These are phyloP conservation scores for Boletales sp. DNA, from an alignment of 768 basidiomycete genomes.

Conservation along the genomic window DNA sequence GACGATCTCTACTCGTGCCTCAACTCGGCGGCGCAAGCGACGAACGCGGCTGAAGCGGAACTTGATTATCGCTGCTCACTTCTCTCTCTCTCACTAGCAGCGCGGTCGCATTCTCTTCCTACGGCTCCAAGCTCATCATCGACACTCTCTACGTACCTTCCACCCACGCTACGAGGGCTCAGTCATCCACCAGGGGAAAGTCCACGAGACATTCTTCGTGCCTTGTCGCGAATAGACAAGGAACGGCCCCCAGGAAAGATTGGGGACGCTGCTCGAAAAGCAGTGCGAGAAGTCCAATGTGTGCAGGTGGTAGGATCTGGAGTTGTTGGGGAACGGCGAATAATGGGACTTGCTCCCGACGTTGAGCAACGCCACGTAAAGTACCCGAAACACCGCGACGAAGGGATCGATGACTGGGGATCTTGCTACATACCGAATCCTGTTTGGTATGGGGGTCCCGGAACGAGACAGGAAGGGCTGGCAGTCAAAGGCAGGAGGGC, in stretches of 20 bases:
- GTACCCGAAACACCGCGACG: constrained; percentile 61
- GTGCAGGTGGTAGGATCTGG: constrained; percentile 51
- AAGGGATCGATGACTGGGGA: constrained; percentile 24
- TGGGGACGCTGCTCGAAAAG: constrained; percentile 69
- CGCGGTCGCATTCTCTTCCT: constrained; percentile 39
- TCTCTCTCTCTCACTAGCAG: constrained; percentile 47
- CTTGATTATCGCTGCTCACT: constrained; percentile 63
- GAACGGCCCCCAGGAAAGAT: constrained; percentile 60
- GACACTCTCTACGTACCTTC: constrained; percentile 37
- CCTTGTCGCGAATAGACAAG: constrained; percentile 64
- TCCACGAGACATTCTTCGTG: constrained; percentile 58
- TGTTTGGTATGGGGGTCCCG: too few species aligned
- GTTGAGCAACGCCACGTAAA: constrained; percentile 46
- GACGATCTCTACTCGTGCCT: constrained; percentile 55
- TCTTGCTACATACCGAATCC: too few species aligned
- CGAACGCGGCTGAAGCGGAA: constrained; percentile 50
- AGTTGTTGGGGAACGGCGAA: constrained; percentile 49
- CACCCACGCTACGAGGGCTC: constrained; percentile 20
- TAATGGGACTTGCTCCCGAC: constrained; percentile 48
- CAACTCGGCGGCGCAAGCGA: constrained; percentile 49
- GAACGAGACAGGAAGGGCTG: too few species aligned
- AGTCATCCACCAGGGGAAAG: constrained; percentile 38
- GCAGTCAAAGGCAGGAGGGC: too few species aligned
- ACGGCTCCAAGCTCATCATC: constrained; percentile 21
- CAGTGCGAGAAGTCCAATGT: constrained; percentile 68